Conservation (phyloP, 2,329 filamentous ascomycete species). For the Periconia macrospinosa region DNA sequence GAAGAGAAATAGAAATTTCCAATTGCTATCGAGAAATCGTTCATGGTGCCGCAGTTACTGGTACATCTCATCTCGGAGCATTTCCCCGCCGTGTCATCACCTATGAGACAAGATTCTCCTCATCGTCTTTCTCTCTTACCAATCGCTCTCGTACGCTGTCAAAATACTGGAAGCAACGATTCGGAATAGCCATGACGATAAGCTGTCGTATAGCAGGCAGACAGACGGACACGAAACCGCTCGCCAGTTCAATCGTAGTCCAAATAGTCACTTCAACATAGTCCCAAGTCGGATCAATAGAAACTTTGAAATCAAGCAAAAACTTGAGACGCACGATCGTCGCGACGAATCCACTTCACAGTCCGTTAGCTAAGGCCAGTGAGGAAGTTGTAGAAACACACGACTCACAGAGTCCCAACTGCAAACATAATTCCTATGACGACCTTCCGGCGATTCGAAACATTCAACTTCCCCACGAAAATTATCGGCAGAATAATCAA, state of each 20-base stretch:
- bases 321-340: constrained; percentile 27
- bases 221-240: constrained; percentile 25
- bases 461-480: constrained; percentile 25
- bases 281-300: constrained; percentile 31
- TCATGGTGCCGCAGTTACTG: too few species aligned
- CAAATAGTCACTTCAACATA: constrained; percentile 25
- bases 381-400: not conserved
- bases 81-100: too few species aligned
- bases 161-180: not conserved
- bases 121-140: not conserved
- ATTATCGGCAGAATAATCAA: constrained; percentile 26
- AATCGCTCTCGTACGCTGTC: not conserved
- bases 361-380: not conserved
- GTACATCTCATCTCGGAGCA: too few species aligned
- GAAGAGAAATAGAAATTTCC: too few species aligned
- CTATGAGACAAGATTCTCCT: not conserved
- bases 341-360: constrained; percentile 22
- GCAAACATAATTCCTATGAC: constrained; percentile 28
- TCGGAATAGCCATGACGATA: constrained; percentile 14
- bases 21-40: too few species aligned
- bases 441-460: constrained; percentile 21
- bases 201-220: constrained; percentile 28
- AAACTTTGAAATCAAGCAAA: constrained; percentile 23
- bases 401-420: constrained; percentile 23
- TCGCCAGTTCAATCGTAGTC: constrained; percentile 28